Conservation (phyloP, 768 basidiomycete genomes). For the Agrocybe praecox region DNA sequence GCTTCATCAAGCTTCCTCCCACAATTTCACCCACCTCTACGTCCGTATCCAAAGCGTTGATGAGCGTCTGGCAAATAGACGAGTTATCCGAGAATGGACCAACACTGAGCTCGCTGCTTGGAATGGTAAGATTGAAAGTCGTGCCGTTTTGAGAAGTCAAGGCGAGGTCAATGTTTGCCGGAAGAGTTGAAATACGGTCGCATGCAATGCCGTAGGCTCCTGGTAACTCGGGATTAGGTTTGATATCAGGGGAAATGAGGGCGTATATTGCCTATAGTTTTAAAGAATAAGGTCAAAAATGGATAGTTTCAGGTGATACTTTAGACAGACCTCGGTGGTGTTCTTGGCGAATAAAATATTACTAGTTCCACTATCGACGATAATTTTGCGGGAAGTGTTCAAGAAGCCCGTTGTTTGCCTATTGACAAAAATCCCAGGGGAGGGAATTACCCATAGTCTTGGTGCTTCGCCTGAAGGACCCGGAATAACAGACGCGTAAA, state of each 20-base stretch:
- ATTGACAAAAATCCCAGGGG: constrained; percentile 51
- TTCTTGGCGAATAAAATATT: constrained; percentile 52
- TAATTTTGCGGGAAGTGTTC: constrained; percentile 41
- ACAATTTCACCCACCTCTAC: constrained; percentile 38
- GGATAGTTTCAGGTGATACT: no score
- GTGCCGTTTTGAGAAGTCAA: constrained; percentile 52
- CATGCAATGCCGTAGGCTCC: constrained; percentile 63
- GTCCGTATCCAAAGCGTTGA: constrained; percentile 53
- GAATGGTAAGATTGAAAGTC: constrained; percentile 59
- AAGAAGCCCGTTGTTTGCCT: constrained; percentile 48
- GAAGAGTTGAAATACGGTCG: constrained; percentile 42
- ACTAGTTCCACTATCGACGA: constrained; percentile 62
- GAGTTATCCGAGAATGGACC: constrained; percentile 55
- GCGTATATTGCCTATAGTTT: constrained; percentile 50
- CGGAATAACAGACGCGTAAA: constrained; percentile 41
- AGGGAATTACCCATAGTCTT: constrained; percentile 47
- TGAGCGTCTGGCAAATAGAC: constrained; percentile 54
- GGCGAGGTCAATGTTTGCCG: constrained; percentile 52
- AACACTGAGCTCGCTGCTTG: constrained; percentile 57
- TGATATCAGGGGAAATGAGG: constrained; percentile 58
- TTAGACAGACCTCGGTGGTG: constrained; percentile 45
- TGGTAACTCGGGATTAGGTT: constrained; percentile 48
- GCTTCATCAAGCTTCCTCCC: constrained; percentile 59
- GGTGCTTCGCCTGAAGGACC: constrained; percentile 21
- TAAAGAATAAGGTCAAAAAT: no score